Conservation (phyloP, 2,329 filamentous ascomycete genomes). For the Ascochyta fabae region DNA sequence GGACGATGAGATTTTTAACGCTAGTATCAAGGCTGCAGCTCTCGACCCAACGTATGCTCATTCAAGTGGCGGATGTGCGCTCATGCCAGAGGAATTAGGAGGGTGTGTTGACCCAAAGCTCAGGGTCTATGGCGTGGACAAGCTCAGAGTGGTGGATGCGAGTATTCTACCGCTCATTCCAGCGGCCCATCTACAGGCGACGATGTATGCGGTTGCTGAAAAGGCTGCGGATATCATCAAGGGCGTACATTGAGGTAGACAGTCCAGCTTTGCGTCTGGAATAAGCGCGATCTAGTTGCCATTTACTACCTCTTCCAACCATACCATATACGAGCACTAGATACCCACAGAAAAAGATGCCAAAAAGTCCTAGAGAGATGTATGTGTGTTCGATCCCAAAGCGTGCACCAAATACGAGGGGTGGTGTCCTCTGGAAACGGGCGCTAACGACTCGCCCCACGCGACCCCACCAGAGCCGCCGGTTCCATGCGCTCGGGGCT, state of each 20-base stretch:
- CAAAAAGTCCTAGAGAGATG: neutral
- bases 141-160: constrained; percentile 33
- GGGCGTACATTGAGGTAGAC: constrained; percentile 13
- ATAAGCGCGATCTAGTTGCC: neutral
- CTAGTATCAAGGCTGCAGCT: neutral
- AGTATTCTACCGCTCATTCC: constrained; percentile 28
- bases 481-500: constrained; percentile 16
- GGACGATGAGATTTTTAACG: too few species aligned
- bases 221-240: constrained; percentile 39
- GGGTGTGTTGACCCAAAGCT: constrained; percentile 22
- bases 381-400: neutral
- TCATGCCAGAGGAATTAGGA: constrained; percentile 31
- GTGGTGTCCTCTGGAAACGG: neutral
- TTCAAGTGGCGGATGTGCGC: constrained; percentile 23
- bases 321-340: neutral
- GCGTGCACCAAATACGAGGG: neutral
- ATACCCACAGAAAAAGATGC: too few species aligned
- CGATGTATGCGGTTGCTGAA: constrained; percentile 35
- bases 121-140: constrained; percentile 13
- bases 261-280: neutral
- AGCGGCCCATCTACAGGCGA: constrained; percentile 28
- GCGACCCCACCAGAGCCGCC: constrained; percentile 5
- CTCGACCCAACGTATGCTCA: constrained; percentile 2
- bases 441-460: constrained; percentile 13
- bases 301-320: neutral